Evolutionary conservation across 352 stramenopile species (phyloP), one percentile per base, ranked within the genome.

Genomic region (Globisporangium yorkense): DNA sequence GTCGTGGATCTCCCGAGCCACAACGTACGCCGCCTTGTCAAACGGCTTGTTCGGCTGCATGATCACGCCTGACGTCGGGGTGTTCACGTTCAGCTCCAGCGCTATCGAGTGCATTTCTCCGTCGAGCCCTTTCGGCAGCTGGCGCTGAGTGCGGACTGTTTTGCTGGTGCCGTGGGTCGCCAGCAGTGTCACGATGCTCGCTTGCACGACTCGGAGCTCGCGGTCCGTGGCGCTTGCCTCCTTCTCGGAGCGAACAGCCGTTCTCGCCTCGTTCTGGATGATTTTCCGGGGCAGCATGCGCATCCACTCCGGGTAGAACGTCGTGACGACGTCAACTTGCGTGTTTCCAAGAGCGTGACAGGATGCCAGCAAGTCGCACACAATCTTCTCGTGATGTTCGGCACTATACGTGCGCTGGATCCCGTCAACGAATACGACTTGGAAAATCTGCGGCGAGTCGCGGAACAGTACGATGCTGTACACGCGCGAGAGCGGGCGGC

Each of bases 61-160:
- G 51, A 87, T 80, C 37, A 92, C 75, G n/a, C 85, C 85, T 10
- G 70, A 62, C 16, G 82, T 87, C 20, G 83, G 66, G 2, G 83
- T 89, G 53, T 94, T 94, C 41, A 72, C 75, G 44, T 94, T 94
- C 39, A 92, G 63, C 51, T 94, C 85, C 16, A 88, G 45, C 18
- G 84, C 75, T 45, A 94, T 57, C 21, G 67, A 75, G 51, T 91
- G 80, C 77, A 93, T 88, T 20, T 80, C 73, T 54, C 89, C 80
- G 37, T 93, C 83, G 7, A 90, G 62, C 0, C 83, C 83, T 44
- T 68, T 71, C 33, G 80, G 80, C 13, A 90, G 62, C 41, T 87
- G 77, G 2, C 80, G 73, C 59, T 91, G 80, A 12, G 72, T 68
- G 8, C 77, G 74, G 35, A 71, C 70, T 13, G 78, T 88, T 57